phyloP scores from a whole-genome alignment of 164 flowering plant species.

The Nymphaea colorata region DNA sequence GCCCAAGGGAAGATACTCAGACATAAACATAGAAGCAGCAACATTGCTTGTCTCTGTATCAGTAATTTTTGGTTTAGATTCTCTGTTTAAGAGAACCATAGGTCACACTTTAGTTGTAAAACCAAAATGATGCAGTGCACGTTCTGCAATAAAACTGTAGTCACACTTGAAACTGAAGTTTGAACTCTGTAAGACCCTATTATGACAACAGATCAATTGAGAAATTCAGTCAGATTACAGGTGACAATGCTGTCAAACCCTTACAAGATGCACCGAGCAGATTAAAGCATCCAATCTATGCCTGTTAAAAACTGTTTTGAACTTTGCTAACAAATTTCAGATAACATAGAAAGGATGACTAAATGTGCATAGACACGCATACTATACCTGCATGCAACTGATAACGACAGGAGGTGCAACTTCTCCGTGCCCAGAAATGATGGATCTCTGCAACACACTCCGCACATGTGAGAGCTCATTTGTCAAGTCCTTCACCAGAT shows the following conservation, averaged over 20 bases:
- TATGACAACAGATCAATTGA: background rate
- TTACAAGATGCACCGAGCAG: background rate
- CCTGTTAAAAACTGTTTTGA: background rate
- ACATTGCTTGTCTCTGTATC: background rate
- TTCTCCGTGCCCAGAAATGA: background rate
- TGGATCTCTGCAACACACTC: slow-evolving; percentile 29
- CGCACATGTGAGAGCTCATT: slow-evolving; percentile 41
- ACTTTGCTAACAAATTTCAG: background rate
- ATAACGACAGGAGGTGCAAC: background rate
- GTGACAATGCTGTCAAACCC: background rate
- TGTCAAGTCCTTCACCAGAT: slow-evolving; percentile 36
- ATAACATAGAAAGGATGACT: background rate
- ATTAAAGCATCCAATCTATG: background rate
- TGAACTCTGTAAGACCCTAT: background rate
- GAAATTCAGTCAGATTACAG: background rate
- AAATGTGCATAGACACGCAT: background rate
- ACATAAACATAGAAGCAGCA: too few species aligned
- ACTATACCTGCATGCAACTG: background rate
- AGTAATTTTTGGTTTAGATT: background rate
- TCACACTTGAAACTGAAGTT: too few species aligned
- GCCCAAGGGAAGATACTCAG: too few species aligned
- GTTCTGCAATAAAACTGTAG: too few species aligned
- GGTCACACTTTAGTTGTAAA: too few species aligned
- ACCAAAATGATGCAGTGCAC: too few species aligned
- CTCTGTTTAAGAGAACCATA: too few species aligned